These are phyloP conservation scores for Ceratobasidium sp. DNA, from an alignment of 1,284 basidiomycete genomes.

Conservation along the genomic window DNA sequence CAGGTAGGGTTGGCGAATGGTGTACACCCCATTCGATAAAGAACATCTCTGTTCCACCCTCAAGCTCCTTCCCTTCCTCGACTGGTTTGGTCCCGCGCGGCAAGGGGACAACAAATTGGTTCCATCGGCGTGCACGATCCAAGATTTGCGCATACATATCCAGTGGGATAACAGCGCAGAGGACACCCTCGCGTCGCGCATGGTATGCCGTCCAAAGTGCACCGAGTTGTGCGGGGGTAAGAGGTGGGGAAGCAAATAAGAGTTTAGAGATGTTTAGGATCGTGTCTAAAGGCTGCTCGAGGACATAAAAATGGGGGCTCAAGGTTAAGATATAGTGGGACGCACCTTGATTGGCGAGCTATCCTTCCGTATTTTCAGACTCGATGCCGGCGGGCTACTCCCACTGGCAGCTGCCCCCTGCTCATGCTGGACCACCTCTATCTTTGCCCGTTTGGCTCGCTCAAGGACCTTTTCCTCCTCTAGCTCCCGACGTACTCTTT, in stretches of 20 bases:
- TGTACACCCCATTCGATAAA: slow-evolving; percentile 90
- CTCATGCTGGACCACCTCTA: slow-evolving; percentile 53
- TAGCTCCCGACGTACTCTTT: slow-evolving; percentile 55
- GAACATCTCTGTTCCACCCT: slow-evolving; percentile 83
- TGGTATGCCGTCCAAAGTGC: slow-evolving; percentile 93
- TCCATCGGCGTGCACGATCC: slow-evolving; percentile 70
- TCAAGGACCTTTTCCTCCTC: slow-evolving; percentile 52
- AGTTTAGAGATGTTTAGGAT: slow-evolving; percentile 84
- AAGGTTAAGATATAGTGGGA: slow-evolving; percentile 39
- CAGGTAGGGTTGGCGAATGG: slow-evolving; percentile 62
- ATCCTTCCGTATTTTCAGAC: slow-evolving; percentile 65
- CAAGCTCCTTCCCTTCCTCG: slow-evolving; percentile 56
- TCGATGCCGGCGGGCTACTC: slow-evolving; percentile 47
- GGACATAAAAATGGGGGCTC: slow-evolving; percentile 3
- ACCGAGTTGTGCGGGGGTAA: slow-evolving; percentile 78
- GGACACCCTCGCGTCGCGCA: slow-evolving; percentile 81
- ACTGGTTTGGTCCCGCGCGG: slow-evolving; percentile 61
- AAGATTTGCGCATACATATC: slow-evolving; percentile 81
- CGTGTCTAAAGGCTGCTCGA: slow-evolving; percentile 75
- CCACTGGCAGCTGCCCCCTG: slow-evolving; percentile 52
- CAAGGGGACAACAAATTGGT: slow-evolving; percentile 83
- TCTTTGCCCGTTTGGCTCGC: slow-evolving; percentile 48
- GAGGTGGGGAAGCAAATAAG: slow-evolving; percentile 67
- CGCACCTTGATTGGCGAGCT: slow-evolving; percentile 76
- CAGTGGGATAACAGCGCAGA: slow-evolving; percentile 83